phyloP scores from a whole-genome alignment of 257 asterid species.

The Capsicum rhomboideum region DNA sequence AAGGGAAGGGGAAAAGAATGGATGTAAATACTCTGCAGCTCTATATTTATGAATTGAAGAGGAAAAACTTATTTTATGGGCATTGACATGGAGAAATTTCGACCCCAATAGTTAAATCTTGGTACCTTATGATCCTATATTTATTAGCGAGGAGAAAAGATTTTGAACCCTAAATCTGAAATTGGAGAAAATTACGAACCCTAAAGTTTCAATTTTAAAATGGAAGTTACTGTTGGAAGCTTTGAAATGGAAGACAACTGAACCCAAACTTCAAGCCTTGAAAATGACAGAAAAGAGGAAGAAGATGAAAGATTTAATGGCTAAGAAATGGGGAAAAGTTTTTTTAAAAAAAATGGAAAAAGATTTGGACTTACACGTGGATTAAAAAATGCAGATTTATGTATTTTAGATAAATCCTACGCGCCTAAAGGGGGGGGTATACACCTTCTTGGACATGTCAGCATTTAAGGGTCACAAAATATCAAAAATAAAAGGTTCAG shows the following conservation, averaged over 20 bases:
- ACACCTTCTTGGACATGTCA: too few relatives aligned
- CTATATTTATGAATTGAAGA: background rate
- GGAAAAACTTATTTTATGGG: background rate
- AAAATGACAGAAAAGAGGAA: too few relatives aligned
- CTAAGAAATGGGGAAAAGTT: too few relatives aligned
- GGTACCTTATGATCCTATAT: background rate
- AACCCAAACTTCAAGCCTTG: too few relatives aligned
- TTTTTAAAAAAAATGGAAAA: too few relatives aligned
- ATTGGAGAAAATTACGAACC: background rate
- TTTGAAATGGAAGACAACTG: background rate
- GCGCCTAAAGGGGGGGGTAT: too few relatives aligned
- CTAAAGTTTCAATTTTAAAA: background rate
- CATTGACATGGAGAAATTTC: background rate
- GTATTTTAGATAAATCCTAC: too few relatives aligned
- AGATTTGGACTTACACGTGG: too few relatives aligned
- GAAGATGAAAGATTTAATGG: too few relatives aligned
- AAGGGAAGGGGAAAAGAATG: slow-evolving; percentile 92
- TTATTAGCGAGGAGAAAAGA: background rate
- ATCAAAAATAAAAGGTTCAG: too few relatives aligned
- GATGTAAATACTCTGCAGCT: slow-evolving; percentile 42
- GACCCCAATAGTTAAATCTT: background rate
- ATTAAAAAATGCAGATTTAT: too few relatives aligned
- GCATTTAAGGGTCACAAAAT: too few relatives aligned
- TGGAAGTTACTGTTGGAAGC: background rate
- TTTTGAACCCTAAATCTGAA: background rate